Conservation (phyloP, 805 yeast species). For the Yamadazyma kitorensis region DNA sequence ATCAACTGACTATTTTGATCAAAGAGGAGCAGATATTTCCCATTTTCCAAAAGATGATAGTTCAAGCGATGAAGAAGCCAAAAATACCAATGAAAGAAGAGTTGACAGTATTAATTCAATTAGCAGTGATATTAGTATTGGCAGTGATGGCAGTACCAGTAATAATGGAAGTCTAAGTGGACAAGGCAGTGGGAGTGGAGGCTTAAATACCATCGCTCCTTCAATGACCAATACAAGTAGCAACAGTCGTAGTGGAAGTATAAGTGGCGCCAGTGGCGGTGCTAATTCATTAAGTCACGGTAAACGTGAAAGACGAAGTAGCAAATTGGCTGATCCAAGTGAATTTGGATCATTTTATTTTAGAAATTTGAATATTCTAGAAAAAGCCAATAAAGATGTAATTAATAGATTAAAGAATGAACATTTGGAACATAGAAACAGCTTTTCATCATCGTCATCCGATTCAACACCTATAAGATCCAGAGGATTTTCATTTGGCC, state of each 20-base stretch:
- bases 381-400: constrained; percentile 90
- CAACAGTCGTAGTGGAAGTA: constrained; percentile 13
- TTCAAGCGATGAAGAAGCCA: constrained; percentile 26
- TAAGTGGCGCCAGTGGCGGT: constrained; percentile 2
- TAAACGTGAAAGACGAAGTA: constrained; percentile 67
- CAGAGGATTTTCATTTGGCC: constrained; percentile 31
- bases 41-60: constrained; percentile 54
- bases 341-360: constrained; percentile 94
- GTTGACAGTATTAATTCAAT: constrained; percentile 8
- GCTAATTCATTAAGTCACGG: constrained; percentile 1
- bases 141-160: constrained; percentile 6
- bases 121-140: constrained; percentile 5
- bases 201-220: constrained; percentile 19
- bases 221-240: constrained; percentile 16
- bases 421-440: constrained; percentile 60
- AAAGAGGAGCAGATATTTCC: constrained; percentile 78
- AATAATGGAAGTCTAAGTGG: constrained; percentile 9
- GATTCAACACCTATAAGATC: constrained; percentile 41
- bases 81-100: constrained; percentile 8
- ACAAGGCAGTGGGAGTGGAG: constrained; percentile 1
- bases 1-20: constrained; percentile 86
- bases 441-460: constrained; percentile 49
- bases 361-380: constrained; percentile 84
- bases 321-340: constrained; percentile 65
- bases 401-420: constrained; percentile 84